Conservation (phyloP, 768 basidiomycete genomes). For the Boletus fagicola region DNA sequence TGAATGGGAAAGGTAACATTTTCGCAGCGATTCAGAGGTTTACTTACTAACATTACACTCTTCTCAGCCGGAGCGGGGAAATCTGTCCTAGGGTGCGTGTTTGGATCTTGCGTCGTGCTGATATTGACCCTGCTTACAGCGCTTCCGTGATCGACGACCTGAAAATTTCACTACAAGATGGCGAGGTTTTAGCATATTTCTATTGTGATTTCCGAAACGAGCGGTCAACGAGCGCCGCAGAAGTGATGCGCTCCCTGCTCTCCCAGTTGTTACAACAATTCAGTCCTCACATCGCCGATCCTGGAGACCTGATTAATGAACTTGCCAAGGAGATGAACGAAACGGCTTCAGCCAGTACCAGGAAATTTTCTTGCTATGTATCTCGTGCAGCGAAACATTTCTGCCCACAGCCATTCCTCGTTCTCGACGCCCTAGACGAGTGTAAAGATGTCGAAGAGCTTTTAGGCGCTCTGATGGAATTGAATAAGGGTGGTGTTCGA, state of each 20-base stretch:
- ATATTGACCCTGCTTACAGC: neutral
- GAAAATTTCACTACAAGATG: neutral
- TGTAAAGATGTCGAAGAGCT: constrained; percentile 2
- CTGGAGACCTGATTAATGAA: neutral
- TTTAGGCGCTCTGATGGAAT: neutral
- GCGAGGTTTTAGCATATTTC: constrained; percentile 10
- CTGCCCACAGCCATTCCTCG: neutral
- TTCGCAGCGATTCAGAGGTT: neutral
- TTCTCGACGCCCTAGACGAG: constrained; percentile 21
- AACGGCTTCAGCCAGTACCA: neutral
- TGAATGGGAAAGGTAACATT: constrained; percentile 15
- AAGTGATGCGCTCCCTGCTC: constrained; percentile 19
- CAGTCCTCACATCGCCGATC: neutral
- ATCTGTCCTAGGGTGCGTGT: constrained; percentile 14
- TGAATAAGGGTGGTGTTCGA: neutral
- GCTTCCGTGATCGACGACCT: constrained; percentile 15
- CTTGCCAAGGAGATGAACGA: neutral
- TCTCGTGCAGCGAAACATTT: neutral
- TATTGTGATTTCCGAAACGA: constrained; percentile 23
- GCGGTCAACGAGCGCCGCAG: constrained; percentile 1
- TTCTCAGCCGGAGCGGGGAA: constrained; percentile 17
- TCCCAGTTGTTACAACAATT: constrained; percentile 12
- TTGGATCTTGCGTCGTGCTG: fast-evolving
- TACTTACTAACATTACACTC: neutral
- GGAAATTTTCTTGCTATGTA: neutral